Conservation (phyloP, 1,139 yeast species). For the Magnusiomyces suaveolens region DNA sequence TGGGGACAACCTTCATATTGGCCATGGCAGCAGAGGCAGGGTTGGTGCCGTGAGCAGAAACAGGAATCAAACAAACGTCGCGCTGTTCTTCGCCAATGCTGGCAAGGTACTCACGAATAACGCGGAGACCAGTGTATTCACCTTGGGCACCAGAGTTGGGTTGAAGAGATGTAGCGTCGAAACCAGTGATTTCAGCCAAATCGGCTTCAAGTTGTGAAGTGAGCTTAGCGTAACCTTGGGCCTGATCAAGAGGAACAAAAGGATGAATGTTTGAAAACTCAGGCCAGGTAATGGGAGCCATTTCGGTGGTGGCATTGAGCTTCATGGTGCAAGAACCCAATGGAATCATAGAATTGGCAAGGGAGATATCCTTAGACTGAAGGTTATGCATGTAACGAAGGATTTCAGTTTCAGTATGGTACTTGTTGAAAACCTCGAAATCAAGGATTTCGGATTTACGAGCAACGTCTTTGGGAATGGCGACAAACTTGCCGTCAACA, state of each 20-base stretch:
- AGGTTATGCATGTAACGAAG: slow-evolving; percentile 78
- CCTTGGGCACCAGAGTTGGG: slow-evolving; percentile 99
- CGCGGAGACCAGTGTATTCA: slow-evolving; percentile 88
- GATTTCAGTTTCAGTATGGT: slow-evolving; percentile 93
- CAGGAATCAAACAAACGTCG: slow-evolving; percentile 87
- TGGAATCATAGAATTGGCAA: slow-evolving; percentile 95
- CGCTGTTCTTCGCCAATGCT: slow-evolving; percentile 64
- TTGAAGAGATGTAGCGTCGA: slow-evolving; percentile 82
- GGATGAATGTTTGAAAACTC: slow-evolving; percentile 86
- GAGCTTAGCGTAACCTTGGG: slow-evolving; percentile 69
- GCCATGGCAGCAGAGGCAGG: slow-evolving; percentile 99
- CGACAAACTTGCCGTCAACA: slow-evolving; percentile 13
- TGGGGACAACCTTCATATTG: slow-evolving; percentile 86
- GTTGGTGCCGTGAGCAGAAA: slow-evolving; percentile 95
- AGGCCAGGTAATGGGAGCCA: slow-evolving; percentile 92
- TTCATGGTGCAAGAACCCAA: slow-evolving; percentile 98
- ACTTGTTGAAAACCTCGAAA: slow-evolving; percentile 71
- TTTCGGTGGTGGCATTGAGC: slow-evolving; percentile 86
- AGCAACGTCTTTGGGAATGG: slow-evolving; percentile 43
- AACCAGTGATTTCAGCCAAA: slow-evolving; percentile 89
- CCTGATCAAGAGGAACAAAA: slow-evolving; percentile 82
- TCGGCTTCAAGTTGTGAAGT: slow-evolving; percentile 72
- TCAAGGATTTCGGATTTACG: slow-evolving; percentile 59
- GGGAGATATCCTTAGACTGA: slow-evolving; percentile 81
- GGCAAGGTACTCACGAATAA: slow-evolving; percentile 69